These are phyloP conservation scores for Jatropha podagrica DNA, from an alignment of 441 rosid species.

Conservation along the genomic window DNA sequence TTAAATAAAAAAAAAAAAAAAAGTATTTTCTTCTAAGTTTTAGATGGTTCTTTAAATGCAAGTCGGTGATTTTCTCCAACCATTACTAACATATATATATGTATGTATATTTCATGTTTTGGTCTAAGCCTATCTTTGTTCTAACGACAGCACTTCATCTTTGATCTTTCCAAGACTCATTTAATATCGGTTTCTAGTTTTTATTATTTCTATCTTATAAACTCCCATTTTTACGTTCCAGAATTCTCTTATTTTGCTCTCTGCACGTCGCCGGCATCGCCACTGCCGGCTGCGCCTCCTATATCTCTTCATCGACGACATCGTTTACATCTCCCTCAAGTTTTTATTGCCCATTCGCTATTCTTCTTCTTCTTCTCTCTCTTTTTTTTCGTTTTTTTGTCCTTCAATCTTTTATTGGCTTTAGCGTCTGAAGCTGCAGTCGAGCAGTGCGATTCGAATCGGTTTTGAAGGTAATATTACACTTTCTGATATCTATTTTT, in stretches of 20 bases:
- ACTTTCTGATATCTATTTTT: neutral
- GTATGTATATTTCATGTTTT: too few species aligned
- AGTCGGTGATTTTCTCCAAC: neutral
- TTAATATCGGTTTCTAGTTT: neutral
- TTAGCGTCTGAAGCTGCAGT: neutral
- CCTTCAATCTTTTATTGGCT: neutral
- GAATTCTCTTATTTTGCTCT: neutral
- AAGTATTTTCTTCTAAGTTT: too few species aligned
- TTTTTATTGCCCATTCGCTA: too few species aligned
- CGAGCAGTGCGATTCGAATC: neutral
- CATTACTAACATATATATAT: too few species aligned
- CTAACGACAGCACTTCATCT: neutral
- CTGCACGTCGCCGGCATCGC: constrained; percentile 1
- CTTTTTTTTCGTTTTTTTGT: neutral
- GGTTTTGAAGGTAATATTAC: neutral
- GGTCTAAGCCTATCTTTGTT: neutral
- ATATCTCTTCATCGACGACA: neutral
- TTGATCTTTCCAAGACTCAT: constrained; percentile 9
- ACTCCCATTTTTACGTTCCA: neutral
- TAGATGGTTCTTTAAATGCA: neutral
- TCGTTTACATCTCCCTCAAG: neutral
- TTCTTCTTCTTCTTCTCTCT: neutral
- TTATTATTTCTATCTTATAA: neutral
- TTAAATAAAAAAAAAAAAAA: too few species aligned
- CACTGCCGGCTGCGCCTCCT: neutral